Evolutionary conservation across 768 basidiomycete species (phyloP), one percentile per base, ranked within the genome.

Genomic region (Termitomyces sp.): DNA sequence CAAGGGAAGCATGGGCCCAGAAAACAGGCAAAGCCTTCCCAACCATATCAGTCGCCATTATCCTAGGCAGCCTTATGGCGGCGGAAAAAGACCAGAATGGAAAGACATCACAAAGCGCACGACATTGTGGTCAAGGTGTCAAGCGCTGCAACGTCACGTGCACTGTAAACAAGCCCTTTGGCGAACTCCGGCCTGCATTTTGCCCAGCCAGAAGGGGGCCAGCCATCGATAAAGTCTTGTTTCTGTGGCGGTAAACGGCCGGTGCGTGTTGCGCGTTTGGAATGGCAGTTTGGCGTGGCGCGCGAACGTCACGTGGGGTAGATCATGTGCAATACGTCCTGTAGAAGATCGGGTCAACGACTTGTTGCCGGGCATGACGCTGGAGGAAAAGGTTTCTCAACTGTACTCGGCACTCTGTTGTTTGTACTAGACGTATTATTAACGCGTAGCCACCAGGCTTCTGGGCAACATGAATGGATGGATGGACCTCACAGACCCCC

Each of bases 331-430:
- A 75, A 77, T 1, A 84, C 83, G 1, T 66, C 78, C 3, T n/a
- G 81, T 86, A 46, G 85, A 85, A 62, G 82, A 73, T 51, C 77
- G 82, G 0, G 78, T 89, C 16, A 77, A 81, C 12, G 87, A 87
- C 61, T 73, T 81, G 18, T 66, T 88, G 1, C 83, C 84, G 16
- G 75, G 86, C 6, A 88, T 89, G 86, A 82, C 83, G 0, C 53
- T 88, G 7, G 75, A 83, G 52, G 86, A 88, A 64, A 89, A 87
- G 68, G 84, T 86, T n/a, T 66, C 86, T 1, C 86, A 87, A 61
- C 66, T 88, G 85, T 81, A 41, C n/a, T 4, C 9, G 68, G 31
- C 34, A 4, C 15, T 18, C 45, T 22, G 3, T 3, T 22, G 26
- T n/a, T 15, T 5, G 12, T 18, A 16, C n/a, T 5, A n/a, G 9